Conservation (phyloP, 1,284 basidiomycete species). For the Inonotus obliquus region DNA sequence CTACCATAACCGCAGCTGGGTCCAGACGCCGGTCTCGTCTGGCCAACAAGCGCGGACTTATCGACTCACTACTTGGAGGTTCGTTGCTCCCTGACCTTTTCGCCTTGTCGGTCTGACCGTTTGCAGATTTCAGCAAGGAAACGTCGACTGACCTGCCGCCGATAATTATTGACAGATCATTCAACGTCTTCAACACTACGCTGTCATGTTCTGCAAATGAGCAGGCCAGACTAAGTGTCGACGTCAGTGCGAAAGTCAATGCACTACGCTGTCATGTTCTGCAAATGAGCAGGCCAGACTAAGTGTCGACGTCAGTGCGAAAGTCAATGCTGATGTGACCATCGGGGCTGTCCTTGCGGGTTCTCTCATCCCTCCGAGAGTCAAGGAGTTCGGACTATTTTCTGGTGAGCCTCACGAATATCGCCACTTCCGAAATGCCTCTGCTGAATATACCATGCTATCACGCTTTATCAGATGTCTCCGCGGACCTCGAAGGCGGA, state of each 20-base stretch:
- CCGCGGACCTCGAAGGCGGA: conserved; percentile 30
- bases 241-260: conserved; percentile 35
- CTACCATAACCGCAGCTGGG: neutral
- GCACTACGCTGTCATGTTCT: too few relatives aligned
- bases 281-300: conserved; percentile 25
- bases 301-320: conserved; percentile 37
- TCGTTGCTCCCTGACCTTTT: neutral
- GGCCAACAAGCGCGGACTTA: neutral
- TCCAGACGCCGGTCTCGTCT: conserved; percentile 1
- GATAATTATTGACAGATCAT: conserved; percentile 31
- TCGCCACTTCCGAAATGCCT: neutral
- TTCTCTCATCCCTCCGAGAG: conserved; percentile 33
- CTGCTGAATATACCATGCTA: neutral
- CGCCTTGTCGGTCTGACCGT: conserved; percentile 22
- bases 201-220: conserved; percentile 36
- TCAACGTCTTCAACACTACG: conserved; percentile 38
- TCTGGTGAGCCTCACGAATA: conserved; percentile 21
- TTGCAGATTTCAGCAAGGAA: conserved; percentile 26
- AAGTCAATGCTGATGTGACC: conserved; percentile 31
- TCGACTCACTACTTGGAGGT: neutral
- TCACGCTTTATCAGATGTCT: conserved; percentile 11
- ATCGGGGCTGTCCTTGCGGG: conserved; percentile 41
- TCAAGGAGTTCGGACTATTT: conserved; percentile 31
- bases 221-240: conserved; percentile 30
- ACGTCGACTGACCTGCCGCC: conserved; percentile 21